A percentile compares a stretch with the other conserved stretches of the same genome.
phyloP scores from a whole-genome alignment of 768 basidiomycete species.

The Tephrocybe sp. region DNA sequence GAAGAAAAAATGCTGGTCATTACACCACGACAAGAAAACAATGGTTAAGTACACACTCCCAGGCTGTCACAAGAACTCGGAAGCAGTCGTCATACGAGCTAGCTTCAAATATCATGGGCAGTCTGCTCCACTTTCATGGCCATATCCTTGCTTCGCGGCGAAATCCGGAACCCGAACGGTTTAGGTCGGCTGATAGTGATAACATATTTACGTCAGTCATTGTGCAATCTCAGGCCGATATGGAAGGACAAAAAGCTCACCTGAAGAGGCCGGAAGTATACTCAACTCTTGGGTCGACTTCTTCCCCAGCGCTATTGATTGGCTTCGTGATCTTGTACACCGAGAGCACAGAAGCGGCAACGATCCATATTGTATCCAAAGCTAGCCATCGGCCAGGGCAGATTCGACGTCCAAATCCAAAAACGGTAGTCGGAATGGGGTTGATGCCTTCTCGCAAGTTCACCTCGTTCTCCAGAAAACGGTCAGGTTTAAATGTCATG shows the following conservation, averaged over 20 bases:
- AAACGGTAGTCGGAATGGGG: slow-evolving; percentile 6
- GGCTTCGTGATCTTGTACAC: slow-evolving; percentile 2
- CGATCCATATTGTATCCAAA: slow-evolving; percentile 11
- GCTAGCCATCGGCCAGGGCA: slow-evolving; percentile 11
- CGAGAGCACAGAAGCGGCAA: slow-evolving; percentile 11
- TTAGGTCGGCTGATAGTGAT: slow-evolving; percentile 7
- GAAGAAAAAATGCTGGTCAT: neutral
- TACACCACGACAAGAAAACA: neutral
- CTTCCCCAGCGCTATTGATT: neutral
- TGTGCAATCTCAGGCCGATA: neutral
- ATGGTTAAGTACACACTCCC: neutral
- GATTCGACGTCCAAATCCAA: slow-evolving; percentile 13
- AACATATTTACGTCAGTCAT: neutral
- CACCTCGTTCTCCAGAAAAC: slow-evolving; percentile 6
- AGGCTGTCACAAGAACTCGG: neutral
- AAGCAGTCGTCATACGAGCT: neutral
- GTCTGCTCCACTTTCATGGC: slow-evolving; percentile 7
- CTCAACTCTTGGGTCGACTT: slow-evolving; percentile 8
- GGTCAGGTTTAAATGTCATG: slow-evolving; percentile 11
- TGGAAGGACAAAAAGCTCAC: neutral
- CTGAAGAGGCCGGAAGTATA: slow-evolving; percentile 13
- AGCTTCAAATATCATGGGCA: neutral
- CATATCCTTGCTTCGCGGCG: slow-evolving; percentile 5
- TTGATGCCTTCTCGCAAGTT: neutral
- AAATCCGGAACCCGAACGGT: slow-evolving; percentile 8